Percentiles rank a stretch among this genome's conserved stretches.
Evolutionary conservation across 129 eudicot genomes (phyloP).

Genomic region (Chrysanthemum lavandulifolium): DNA sequence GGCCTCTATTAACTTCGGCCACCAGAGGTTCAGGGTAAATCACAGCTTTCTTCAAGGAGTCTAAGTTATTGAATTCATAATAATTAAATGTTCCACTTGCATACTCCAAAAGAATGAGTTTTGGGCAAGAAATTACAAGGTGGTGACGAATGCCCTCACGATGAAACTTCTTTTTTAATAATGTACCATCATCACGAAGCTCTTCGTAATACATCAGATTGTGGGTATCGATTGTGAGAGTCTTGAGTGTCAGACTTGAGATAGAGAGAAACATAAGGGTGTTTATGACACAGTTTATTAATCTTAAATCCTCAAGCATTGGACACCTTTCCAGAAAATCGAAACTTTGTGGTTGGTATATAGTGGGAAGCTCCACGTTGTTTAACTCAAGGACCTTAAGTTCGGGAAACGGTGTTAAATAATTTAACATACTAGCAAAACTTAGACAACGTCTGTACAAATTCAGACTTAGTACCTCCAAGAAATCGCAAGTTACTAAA

Average conservation of each 20-base stretch:
- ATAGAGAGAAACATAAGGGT: background rate
- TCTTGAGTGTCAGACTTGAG: slow-evolving; percentile 23
- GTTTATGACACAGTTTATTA: background rate
- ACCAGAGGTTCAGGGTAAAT: slow-evolving; percentile 1
- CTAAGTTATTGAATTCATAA: background rate
- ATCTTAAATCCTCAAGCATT: slow-evolving; percentile 29
- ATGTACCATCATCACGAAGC: background rate
- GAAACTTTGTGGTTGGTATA: background rate
- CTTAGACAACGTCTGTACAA: background rate
- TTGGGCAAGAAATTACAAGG: slow-evolving; percentile 2
- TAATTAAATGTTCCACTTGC: background rate
- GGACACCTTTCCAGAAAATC: background rate
- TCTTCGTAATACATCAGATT: background rate
- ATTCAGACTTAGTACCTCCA: slow-evolving; percentile 14
- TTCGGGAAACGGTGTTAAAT: background rate
- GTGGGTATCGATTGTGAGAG: slow-evolving; percentile 4
- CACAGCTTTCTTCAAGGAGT: slow-evolving; percentile 26
- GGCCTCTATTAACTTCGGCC: background rate
- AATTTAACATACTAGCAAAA: slow-evolving; percentile 3
- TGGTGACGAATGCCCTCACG: background rate
- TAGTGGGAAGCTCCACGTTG: background rate
- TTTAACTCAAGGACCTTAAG: slow-evolving; percentile 28
- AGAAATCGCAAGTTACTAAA: slow-evolving; percentile 16
- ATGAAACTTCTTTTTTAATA: background rate
- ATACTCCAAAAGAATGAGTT: slow-evolving; percentile 19